These are phyloP conservation scores for Colletotrichum zoysiae DNA, from an alignment of 2,329 filamentous ascomycete species.

Conservation along the genomic window DNA sequence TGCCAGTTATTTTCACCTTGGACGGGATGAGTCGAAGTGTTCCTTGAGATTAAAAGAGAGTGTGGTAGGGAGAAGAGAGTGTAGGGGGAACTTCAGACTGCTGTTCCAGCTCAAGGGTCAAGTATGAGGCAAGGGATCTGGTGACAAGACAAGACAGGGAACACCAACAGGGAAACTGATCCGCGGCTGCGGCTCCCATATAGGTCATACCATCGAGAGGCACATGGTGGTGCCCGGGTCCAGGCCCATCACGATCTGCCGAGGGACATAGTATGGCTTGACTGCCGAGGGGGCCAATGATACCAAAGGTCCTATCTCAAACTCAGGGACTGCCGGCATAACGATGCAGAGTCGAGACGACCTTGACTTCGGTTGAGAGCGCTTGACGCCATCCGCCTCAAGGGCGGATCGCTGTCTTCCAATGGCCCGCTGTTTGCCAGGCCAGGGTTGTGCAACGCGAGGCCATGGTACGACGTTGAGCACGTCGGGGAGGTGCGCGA, in stretches of 20 bases:
- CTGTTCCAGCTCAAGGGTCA: background rate
- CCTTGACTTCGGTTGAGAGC: slow-evolving; percentile 10
- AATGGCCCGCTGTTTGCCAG: background rate
- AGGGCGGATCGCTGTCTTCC: background rate
- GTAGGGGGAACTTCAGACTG: slow-evolving; percentile 32
- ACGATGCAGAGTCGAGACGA: slow-evolving; percentile 41
- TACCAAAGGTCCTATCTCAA: background rate
- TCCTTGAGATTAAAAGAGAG: slow-evolving; percentile 26
- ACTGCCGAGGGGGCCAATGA: slow-evolving; percentile 11
- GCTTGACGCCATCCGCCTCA: background rate
- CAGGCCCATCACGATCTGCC: background rate
- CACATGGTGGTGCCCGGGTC: background rate
- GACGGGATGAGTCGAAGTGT: slow-evolving; percentile 22
- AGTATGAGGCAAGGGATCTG: slow-evolving; percentile 6
- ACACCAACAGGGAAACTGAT: background rate
- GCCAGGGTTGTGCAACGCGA: background rate
- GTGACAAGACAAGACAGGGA: background rate
- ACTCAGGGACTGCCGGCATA: slow-evolving; percentile 9
- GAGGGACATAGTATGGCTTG: background rate
- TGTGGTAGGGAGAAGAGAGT: slow-evolving; percentile 14
- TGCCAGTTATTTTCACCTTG: background rate
- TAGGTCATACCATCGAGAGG: background rate
- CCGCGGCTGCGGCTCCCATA: slow-evolving; percentile 15
- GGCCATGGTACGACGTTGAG: slow-evolving; percentile 13
- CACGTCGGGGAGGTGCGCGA: slow-evolving; percentile 6